phyloP scores from a whole-genome alignment of 345 rosid genomes.

The Pistacia atlantica region DNA sequence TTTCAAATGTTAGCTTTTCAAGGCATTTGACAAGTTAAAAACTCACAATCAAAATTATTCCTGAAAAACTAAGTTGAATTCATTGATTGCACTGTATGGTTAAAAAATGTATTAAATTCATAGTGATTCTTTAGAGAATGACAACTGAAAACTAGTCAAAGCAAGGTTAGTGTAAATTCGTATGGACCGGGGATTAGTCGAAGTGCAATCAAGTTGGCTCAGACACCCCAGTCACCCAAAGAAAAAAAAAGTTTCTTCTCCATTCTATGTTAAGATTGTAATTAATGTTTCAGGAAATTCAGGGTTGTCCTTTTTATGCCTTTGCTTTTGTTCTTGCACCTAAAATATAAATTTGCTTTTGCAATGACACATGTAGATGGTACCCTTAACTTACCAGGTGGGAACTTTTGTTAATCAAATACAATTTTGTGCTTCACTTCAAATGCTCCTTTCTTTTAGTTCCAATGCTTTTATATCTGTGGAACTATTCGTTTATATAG shows the following conservation, averaged over 20 bases:
- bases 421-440: background rate
- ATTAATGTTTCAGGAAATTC: background rate
- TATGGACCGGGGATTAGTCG: too few relatives aligned
- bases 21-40: too few relatives aligned
- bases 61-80: too few relatives aligned
- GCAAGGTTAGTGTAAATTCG: too few relatives aligned
- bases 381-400: background rate
- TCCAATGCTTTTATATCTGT: background rate
- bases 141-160: too few relatives aligned
- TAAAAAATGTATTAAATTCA: too few relatives aligned
- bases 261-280: background rate
- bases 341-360: background rate
- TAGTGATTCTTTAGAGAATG: too few relatives aligned
- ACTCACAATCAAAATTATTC: too few relatives aligned
- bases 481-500: background rate
- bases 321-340: background rate
- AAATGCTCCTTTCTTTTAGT: background rate
- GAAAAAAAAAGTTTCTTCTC: background rate
- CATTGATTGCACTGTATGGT: background rate
- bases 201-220: too few relatives aligned
- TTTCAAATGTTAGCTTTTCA: too few relatives aligned
- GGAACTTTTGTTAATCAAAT: background rate
- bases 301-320: background rate
- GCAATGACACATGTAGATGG: background rate
- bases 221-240: too few relatives aligned